phyloP scores from a whole-genome alignment of 768 basidiomycete genomes.

The Royoungia palumana region DNA sequence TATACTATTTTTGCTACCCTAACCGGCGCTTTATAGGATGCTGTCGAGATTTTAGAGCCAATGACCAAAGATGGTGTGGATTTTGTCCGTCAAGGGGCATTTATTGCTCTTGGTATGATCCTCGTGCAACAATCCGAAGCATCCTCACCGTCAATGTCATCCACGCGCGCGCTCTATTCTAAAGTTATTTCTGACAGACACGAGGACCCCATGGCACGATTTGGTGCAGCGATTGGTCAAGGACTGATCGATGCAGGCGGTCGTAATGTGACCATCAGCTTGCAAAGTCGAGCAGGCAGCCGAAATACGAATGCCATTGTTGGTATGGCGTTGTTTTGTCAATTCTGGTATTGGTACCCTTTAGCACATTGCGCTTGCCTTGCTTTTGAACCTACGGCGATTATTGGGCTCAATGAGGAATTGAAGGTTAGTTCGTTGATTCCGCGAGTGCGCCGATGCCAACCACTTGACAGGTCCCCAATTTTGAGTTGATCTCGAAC shows the following conservation, averaged over 20 bases:
- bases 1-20: not conserved
- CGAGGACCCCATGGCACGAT: slow-evolving; percentile 98
- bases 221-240: slow-evolving; percentile 94
- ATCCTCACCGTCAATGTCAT: slow-evolving; percentile 74
- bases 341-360: slow-evolving; percentile 99
- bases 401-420: slow-evolving; percentile 86
- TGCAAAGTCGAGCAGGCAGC: slow-evolving; percentile 91
- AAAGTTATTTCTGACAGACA: slow-evolving; percentile 96
- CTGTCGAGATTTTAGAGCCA: slow-evolving; percentile 93
- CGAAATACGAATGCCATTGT: slow-evolving; percentile 92
- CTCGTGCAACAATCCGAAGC: slow-evolving; percentile 95
- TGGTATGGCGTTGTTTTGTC: slow-evolving; percentile 97
- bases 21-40: slow-evolving; percentile 56
- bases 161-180: slow-evolving; percentile 79
- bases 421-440: slow-evolving; percentile 57
- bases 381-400: slow-evolving; percentile 92
- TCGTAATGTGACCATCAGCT: slow-evolving; percentile 89
- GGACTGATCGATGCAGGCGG: slow-evolving; percentile 98
- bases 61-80: slow-evolving; percentile 98
- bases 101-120: slow-evolving; percentile 94
- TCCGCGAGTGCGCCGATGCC: not conserved
- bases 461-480: slow-evolving; percentile 67
- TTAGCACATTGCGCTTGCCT: slow-evolving; percentile 89
- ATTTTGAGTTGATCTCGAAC: slow-evolving; percentile 88
- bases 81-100: slow-evolving; percentile 97